phyloP scores from a whole-genome alignment of 2,329 filamentous ascomycete species.

The Fusarium sp. region DNA sequence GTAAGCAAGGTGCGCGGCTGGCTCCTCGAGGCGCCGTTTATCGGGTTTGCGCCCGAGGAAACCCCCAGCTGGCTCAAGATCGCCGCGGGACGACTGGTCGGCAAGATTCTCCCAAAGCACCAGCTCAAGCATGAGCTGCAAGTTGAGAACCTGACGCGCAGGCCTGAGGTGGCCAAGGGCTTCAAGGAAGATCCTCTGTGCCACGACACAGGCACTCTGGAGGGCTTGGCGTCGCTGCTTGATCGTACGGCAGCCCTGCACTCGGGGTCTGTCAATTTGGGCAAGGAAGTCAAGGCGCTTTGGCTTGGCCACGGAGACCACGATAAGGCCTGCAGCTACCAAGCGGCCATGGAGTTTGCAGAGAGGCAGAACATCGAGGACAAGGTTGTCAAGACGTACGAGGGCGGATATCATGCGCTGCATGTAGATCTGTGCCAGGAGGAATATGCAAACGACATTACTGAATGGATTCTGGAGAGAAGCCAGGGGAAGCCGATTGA shows the following conservation, averaged over 20 bases:
- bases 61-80: conserved; percentile 74
- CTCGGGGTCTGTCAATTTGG: conserved; percentile 63
- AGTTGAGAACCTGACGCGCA: conserved; percentile 72
- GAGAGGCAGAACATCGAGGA: conserved; percentile 70
- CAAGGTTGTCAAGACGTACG: conserved; percentile 77
- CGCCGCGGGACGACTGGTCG: conserved; percentile 72
- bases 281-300: conserved; percentile 69
- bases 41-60: conserved; percentile 74
- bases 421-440: conserved; percentile 69
- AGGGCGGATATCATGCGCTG: conserved; percentile 82
- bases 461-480: conserved; percentile 71
- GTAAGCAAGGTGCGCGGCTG: conserved; percentile 74
- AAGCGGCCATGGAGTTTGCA: conserved; percentile 72
- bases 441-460: conserved; percentile 68
- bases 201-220: conserved; percentile 88
- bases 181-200: conserved; percentile 75
- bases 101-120: conserved; percentile 72
- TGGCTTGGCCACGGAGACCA: conserved; percentile 81
- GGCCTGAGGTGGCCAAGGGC: conserved; percentile 69
- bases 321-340: conserved; percentile 75
- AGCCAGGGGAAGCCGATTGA: conserved; percentile 40
- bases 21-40: conserved; percentile 80
- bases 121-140: conserved; percentile 76
- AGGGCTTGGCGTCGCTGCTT: conserved; percentile 80
- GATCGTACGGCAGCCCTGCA: conserved; percentile 75